These are phyloP conservation scores for Podospora bellae-mahoneyi DNA, from an alignment of 495 filamentous ascomycete genomes.

Conservation along the genomic window DNA sequence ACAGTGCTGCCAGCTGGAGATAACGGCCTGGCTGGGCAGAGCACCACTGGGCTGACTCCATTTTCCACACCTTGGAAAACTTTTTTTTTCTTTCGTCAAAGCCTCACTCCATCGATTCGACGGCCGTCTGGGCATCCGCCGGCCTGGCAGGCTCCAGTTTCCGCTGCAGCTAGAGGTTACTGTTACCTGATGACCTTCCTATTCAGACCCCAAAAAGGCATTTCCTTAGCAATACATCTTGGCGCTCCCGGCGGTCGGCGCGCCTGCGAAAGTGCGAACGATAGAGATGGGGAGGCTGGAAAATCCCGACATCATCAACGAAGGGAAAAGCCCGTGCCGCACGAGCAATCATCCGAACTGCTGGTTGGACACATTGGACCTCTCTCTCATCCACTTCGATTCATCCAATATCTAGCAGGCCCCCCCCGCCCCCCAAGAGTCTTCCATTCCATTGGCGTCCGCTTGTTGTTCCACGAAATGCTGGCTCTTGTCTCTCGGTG, in stretches of 20 bases:
- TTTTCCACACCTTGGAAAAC: slow-evolving; percentile 11
- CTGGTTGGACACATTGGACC: not conserved
- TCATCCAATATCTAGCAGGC: not conserved
- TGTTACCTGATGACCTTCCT: slow-evolving; percentile 36
- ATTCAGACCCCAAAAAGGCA: slow-evolving; percentile 21
- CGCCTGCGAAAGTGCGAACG: not conserved
- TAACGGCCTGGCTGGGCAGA: not conserved
- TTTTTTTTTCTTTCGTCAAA: slow-evolving; percentile 12
- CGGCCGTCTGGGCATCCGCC: slow-evolving; percentile 9
- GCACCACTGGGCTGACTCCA: not conserved
- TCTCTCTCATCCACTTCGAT: too few relatives aligned
- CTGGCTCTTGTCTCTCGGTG: not conserved
- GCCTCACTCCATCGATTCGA: slow-evolving; percentile 6
- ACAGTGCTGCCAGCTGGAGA: not conserved
- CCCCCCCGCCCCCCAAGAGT: too few relatives aligned
- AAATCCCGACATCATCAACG: not conserved
- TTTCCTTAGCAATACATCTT: slow-evolving; percentile 17
- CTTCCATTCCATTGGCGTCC: not conserved
- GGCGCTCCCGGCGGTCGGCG: slow-evolving; percentile 17
- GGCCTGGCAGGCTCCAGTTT: slow-evolving; percentile 22
- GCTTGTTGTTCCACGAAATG: not conserved
- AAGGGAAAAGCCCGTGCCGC: slow-evolving; percentile 10
- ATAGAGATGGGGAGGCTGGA: not conserved
- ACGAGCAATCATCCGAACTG: slow-evolving; percentile 10
- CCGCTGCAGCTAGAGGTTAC: slow-evolving; percentile 35